Evolutionary conservation across 371 early-diverging fungal genomes (phyloP), one percentile per base, ranked within the genome.

Genomic region (Rhizopus sp.): DNA sequence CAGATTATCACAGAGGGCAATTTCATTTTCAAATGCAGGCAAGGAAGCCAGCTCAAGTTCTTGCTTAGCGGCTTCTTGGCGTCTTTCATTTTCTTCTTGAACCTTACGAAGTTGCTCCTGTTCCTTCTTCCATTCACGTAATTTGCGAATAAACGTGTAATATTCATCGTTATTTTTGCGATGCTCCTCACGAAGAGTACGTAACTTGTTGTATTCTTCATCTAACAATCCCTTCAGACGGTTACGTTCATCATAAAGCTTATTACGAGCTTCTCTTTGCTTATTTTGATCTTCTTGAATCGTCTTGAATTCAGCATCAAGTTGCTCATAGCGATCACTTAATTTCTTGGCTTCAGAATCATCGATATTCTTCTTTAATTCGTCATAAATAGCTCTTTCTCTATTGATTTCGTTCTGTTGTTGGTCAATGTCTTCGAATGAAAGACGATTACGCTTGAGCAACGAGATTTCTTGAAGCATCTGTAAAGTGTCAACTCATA

Each of bases 1-100:
- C 39, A 95, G 78, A 55, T 83, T 84, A 56, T 89, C 88, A 77
- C 94, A 94, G 41, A 79, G 79, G 62, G 75, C 70, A 61, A 97
- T 94, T 70, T 97, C 97, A 59, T 80, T 81, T 55, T 83, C 78
- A 75, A 87, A 96, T 7, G 97, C 96, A 35, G 95, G 95, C 52
- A 92, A 72, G 54, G 93, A 89, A 31, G 96, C 96, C 50, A 85
- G 72, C 64, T 95, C 96, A 30, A 86, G 84, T 72, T 92, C 93
- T 62, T 84, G 75, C 57, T 82, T 73, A 12, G 90, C 89, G 32
- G 81, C 72, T 50, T 82, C 82, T 59, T 84, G 75, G 32, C 75
- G 77, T 50, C 86, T 73, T 62, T 82, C 86, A 53, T 81, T 80
- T 55, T 88, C 86, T 46, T 81, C 65, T 70, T 92, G 90, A 57